A percentile compares a stretch with the other conserved stretches of the same genome.
Conservation (phyloP, 75 land plant species). For the Selaginella tamariscina region DNA sequence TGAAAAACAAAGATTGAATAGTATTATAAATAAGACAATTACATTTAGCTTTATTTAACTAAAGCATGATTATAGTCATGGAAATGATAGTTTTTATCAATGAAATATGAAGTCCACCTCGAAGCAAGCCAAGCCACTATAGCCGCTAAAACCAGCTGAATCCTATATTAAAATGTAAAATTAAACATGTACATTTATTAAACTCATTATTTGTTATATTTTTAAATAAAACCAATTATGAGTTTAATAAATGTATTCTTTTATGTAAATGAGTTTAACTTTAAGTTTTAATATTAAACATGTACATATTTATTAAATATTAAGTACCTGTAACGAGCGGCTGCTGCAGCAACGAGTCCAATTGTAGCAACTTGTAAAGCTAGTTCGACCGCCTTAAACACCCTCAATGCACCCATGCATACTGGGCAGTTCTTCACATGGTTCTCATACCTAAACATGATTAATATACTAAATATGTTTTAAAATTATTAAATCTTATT, state of each 20-base stretch:
- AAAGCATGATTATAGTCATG: slow-evolving; percentile 86
- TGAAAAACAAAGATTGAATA: no score
- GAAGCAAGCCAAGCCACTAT: slow-evolving; percentile 45
- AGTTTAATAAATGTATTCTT: no score
- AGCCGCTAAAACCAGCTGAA: slow-evolving; percentile 33
- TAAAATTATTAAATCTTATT: no score
- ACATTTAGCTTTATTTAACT: slow-evolving; percentile 21
- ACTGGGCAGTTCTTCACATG: slow-evolving; percentile 64
- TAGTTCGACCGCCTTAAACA: slow-evolving; percentile 39
- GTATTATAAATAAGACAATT: no score
- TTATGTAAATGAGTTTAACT: no score
- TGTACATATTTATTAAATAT: no score
- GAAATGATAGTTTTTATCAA: slow-evolving; percentile 65
- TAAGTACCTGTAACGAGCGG: slow-evolving; percentile 3
- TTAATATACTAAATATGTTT: no score
- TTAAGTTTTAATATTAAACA: no score
- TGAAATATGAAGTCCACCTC: slow-evolving; percentile 58
- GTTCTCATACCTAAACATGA: slow-evolving; percentile 43
- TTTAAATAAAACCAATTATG: no score
- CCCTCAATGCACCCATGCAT: slow-evolving; percentile 43
- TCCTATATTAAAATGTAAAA: slow-evolving; percentile 9
- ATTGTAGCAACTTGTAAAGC: slow-evolving; percentile 41
- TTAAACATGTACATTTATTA: no score
- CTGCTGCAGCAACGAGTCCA: slow-evolving; percentile 50
- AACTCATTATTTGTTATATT: no score